Percentiles rank a stretch among this genome's conserved stretches.
These are phyloP conservation scores for Solanum raphanifolium DNA, from an alignment of 257 asterid genomes.

Conservation along the genomic window DNA sequence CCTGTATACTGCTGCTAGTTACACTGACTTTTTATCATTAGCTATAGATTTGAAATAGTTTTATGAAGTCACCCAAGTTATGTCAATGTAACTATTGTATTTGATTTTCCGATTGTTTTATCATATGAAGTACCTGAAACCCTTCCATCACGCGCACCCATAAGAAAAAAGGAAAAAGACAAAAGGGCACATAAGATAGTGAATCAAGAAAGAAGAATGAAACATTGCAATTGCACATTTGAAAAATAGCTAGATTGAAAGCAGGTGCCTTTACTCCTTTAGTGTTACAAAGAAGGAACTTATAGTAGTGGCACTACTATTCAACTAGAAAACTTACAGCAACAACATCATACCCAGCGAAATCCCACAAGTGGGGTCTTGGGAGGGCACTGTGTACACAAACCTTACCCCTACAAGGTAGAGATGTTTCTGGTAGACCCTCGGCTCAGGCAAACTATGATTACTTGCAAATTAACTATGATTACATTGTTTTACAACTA, in stretches of 20 bases:
- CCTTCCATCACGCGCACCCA: background rate
- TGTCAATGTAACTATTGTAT: background rate
- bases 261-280: background rate
- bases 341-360: background rate
- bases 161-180: background rate
- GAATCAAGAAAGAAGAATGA: background rate
- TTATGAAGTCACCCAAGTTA: background rate
- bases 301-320: background rate
- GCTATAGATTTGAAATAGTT: background rate
- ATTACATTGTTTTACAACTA: background rate
- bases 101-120: background rate
- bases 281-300: background rate
- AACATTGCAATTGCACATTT: background rate
- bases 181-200: background rate
- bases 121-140: background rate
- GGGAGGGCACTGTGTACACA: background rate
- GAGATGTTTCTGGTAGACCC: background rate
- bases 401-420: background rate
- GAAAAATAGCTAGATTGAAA: background rate
- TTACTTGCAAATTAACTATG: background rate
- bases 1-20: background rate
- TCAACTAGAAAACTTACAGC: background rate
- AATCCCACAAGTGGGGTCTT: background rate
- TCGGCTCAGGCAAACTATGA: background rate
- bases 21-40: background rate